A percentile compares a stretch with the other conserved stretches of the same genome.
Evolutionary conservation across 1,284 basidiomycete genomes (phyloP).

Genomic region (Puccinia polysora): DNA sequence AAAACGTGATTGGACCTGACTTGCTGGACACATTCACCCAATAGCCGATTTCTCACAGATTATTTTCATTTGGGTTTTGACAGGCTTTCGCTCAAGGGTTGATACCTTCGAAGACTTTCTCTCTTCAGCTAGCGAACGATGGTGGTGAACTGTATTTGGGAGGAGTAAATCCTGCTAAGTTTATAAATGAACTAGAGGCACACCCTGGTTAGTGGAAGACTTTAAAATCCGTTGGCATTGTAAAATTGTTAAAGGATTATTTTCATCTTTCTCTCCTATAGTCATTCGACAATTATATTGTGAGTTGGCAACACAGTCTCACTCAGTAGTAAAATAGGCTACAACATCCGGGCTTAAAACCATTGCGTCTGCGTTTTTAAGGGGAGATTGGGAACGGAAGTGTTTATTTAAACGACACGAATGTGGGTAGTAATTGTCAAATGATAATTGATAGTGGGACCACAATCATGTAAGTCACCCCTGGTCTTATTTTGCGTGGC

Average conservation of each 20-base stretch:
- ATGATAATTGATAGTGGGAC: constrained; percentile 42
- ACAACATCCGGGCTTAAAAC: no score
- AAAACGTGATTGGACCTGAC: not conserved
- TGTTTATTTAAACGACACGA: constrained; percentile 8
- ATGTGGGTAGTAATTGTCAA: not conserved
- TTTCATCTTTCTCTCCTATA: not conserved
- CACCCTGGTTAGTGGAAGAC: constrained; percentile 22
- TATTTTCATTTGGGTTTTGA: not conserved
- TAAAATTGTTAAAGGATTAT: not conserved
- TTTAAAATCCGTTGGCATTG: not conserved
- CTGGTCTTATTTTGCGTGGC: no score
- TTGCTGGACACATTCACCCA: not conserved
- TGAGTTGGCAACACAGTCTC: not conserved
- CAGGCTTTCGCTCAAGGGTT: constrained; percentile 32
- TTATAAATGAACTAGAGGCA: constrained; percentile 12
- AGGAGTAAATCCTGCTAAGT: constrained; percentile 29
- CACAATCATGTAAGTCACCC: constrained; percentile 42
- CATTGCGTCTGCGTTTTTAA: not conserved
- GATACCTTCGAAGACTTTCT: constrained; percentile 30
- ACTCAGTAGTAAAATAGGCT: not conserved
- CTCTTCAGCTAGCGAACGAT: constrained; percentile 16
- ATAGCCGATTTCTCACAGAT: not conserved
- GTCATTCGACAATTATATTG: constrained; percentile 27
- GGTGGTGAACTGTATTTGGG: constrained; percentile 36
- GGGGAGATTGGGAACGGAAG: constrained; percentile 31